Base-by-base conservation (phyloP, 305 asterid genomes). In the Rubia balearica region DNA sequence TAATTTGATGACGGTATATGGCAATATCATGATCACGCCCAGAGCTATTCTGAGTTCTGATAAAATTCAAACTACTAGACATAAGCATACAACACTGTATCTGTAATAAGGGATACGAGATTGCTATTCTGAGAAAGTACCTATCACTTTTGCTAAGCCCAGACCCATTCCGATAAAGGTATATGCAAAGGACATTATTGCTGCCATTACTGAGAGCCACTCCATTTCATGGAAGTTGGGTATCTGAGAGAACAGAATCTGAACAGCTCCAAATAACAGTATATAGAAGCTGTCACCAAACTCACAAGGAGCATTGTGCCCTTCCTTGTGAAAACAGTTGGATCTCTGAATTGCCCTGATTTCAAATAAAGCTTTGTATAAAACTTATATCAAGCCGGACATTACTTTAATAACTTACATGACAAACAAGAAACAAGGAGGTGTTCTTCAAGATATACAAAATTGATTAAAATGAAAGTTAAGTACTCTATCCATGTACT, bases 181-280 rank as follows among this genome's bases (percentile, higher is more conserved):
- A 68, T 81, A 81, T 55, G 83, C 79, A 12, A 81, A 78, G 46
- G 85, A 81, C 85, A 78, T 78, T 59, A 81, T 70, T 42, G 82
- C 83, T 48, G 85, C 85, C 60, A 75, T 64, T 11, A 75, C 69
- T n/a, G 85, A 81, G 33, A 81, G 78, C 85, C 82, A 81, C 64
- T 74, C 80, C 73, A 78, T 78, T 61, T 81, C 76, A 56, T 81
- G 81, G 53, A 81, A 81, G 68, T 77, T 79, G 43, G 84, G 80
- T 69, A 78, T 81, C 73, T 81, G 84, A 55, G 82, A 81, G 72
- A 81, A 70, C 27, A 75, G 10, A 56, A 81, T 71, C 76, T 81
- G 75, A 68, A 81, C 59, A 8, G 68, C 72, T 19, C 84, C 84
- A 73, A 81, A 81, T 30, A 76, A 63, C n/a, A 81, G 38, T 72